Base-by-base conservation (phyloP, 83 land plant species). In the Diphasiastrum complanatum region DNA sequence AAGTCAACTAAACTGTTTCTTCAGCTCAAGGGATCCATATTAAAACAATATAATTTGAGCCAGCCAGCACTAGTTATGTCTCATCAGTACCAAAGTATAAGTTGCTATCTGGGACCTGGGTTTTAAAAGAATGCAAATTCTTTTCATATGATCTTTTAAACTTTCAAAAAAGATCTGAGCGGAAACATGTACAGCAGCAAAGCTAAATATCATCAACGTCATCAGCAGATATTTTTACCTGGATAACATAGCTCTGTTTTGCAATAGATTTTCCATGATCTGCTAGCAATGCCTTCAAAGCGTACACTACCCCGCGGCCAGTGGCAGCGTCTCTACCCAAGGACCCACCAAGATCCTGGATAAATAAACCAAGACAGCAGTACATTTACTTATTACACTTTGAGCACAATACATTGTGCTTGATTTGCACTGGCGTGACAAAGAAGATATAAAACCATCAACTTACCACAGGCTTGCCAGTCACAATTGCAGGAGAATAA, bases 241-340 rank as follows among this genome's bases (percentile, higher is more conserved):
- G 61, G 33, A 58, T 58, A 20, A 36, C 61, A 58, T 16, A 58
- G 20, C 35, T 58, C 61, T 58, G 61, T 10, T 58, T 31, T 2
- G 61, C n/a, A 5, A 58, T 31, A 4, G 61, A 4, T 41, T 33
- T 33, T 41, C 61, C 61, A 33, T 58, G 6, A 19, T 58, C 61
- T 18, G 32, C 33, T 6, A 58, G 19, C 51, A 58, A 36, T 4
- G 61, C 61, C 19, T 58, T 20, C 8, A n/a, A 33, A 24, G 61
- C 61, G 23, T 33, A 58, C 18, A 58, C 4, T 2, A 58, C 61
- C 51, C 61, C 61, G 32, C 61, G 32, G 6, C 61, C 61, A 3
- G 61, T 58, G 33, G 61, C 61, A 33, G 61, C 61, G 22, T 58
- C 61, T 58, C 61, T 58, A 11, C 61, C 61, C 61, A 58, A 58